phyloP scores from a whole-genome alignment of 2,329 filamentous ascomycete species.

The Magnaporthiopsis rhizophila region DNA sequence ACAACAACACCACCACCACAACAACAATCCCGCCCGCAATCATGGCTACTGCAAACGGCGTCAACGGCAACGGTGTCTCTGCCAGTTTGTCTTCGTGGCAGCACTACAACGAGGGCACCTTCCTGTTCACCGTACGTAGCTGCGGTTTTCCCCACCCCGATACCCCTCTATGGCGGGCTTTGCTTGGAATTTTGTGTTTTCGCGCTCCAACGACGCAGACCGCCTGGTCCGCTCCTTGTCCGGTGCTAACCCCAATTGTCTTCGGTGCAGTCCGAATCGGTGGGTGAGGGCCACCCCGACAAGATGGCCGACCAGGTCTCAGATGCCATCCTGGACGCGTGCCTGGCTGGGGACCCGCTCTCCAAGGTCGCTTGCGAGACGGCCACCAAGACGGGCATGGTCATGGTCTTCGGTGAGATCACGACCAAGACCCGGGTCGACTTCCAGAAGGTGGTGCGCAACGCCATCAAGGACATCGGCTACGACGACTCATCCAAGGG shows the following conservation, averaged over 20 bases:
- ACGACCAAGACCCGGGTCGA: constrained; percentile 92
- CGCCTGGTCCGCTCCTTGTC: background rate
- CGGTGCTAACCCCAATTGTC: background rate
- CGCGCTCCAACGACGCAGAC: background rate
- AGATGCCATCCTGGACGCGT: constrained; percentile 97
- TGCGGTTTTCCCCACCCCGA: background rate
- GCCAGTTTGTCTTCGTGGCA: constrained; percentile 24
- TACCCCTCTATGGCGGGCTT: background rate
- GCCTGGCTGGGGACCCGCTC: constrained; percentile 85
- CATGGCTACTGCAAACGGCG: constrained; percentile 29
- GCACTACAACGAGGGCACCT: constrained; percentile 58
- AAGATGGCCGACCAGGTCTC: constrained; percentile 99
- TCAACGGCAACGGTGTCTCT: constrained; percentile 17
- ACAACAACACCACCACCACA: background rate
- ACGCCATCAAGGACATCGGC: constrained; percentile 95
- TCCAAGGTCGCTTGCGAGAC: constrained; percentile 99
- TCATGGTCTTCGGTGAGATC: constrained; percentile 99
- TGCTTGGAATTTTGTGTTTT: constrained; percentile 1
- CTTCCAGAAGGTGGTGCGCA: constrained; percentile 96
- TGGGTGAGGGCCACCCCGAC: constrained; percentile 86
- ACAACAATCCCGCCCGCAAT: constrained; percentile 5
- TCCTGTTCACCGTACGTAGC: constrained; percentile 68
- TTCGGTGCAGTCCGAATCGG: constrained; percentile 62
- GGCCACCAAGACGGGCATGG: constrained; percentile 98
- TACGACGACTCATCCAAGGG: constrained; percentile 97